These are phyloP conservation scores for Myxozyma geophila DNA, from an alignment of 805 yeast genomes.

Conservation along the genomic window DNA sequence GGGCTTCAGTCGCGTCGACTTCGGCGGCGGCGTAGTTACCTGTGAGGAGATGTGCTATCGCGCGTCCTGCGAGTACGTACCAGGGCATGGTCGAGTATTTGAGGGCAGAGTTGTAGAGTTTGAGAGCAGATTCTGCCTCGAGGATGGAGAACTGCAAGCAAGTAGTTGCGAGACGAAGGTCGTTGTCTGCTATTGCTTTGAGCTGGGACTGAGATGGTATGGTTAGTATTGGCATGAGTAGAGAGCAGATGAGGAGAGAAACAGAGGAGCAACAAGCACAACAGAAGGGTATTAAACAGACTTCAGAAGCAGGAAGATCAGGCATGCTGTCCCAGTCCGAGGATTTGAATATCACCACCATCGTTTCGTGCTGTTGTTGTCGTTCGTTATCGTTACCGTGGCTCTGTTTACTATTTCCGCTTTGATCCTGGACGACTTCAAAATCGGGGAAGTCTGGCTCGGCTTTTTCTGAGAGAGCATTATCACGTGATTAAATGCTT, in stretches of 20 bases:
- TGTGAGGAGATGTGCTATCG: not conserved
- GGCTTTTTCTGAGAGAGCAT: too few relatives aligned
- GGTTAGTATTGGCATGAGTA: not conserved
- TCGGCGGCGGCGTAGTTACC: not conserved
- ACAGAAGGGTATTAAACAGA: not conserved
- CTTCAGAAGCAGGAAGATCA: too few relatives aligned
- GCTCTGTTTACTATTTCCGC: too few relatives aligned
- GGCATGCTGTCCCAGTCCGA: too few relatives aligned
- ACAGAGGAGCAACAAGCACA: not conserved
- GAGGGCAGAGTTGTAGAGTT: not conserved
- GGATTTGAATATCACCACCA: too few relatives aligned
- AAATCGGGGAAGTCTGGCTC: too few relatives aligned
- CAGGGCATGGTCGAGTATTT: not conserved
- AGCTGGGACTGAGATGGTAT: not conserved
- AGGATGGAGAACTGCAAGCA: not conserved
- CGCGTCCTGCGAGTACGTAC: conserved; percentile 1
- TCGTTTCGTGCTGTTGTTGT: too few relatives aligned
- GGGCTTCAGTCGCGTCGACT: not conserved
- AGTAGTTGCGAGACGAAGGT: not conserved
- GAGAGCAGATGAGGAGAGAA: too few relatives aligned
- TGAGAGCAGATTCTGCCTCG: not conserved
- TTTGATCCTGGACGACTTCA: too few relatives aligned
- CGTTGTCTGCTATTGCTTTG: not conserved
- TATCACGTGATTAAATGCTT: too few relatives aligned
- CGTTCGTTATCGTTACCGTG: too few relatives aligned